phyloP scores from a whole-genome alignment of 2,329 filamentous ascomycete genomes.

The Bipolaris gigantea region DNA sequence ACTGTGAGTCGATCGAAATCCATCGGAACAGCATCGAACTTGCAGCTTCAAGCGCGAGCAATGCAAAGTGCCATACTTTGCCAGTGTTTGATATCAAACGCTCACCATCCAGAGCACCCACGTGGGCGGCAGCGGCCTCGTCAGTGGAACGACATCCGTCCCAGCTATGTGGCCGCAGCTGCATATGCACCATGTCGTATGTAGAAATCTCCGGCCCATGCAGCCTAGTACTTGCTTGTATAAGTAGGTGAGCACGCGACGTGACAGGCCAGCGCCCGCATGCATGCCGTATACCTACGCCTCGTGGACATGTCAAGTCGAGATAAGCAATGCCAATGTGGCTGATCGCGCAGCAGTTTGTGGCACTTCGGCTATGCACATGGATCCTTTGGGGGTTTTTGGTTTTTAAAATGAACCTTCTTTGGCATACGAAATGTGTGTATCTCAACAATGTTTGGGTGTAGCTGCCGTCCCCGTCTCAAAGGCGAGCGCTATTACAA shows the following conservation, averaged over 20 bases:
- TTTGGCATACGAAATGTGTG: background rate
- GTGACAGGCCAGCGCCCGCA: background rate
- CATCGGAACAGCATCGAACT: background rate
- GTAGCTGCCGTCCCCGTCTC: background rate
- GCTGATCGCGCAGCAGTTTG: constrained; percentile 1
- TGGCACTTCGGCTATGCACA: constrained; percentile 9
- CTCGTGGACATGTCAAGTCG: background rate
- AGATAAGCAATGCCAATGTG: constrained; percentile 5
- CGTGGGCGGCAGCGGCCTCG: constrained; percentile 1
- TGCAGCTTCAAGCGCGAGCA: background rate
- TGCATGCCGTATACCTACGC: background rate
- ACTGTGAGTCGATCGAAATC: constrained; percentile 1
- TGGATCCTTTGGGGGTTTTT: constrained; percentile 7
- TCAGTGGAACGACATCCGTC: background rate
- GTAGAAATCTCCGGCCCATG: background rate
- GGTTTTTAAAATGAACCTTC: background rate
- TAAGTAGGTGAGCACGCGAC: constrained; percentile 16
- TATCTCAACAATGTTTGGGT: background rate
- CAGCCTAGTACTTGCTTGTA: background rate
- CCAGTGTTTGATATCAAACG: background rate
- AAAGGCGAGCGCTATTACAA: background rate
- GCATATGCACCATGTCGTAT: constrained; percentile 2
- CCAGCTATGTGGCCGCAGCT: background rate
- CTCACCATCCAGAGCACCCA: constrained; percentile 5
- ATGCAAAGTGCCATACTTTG: background rate